Conservation (phyloP, 495 filamentous ascomycete genomes). For the Trichocladium antarcticum region DNA sequence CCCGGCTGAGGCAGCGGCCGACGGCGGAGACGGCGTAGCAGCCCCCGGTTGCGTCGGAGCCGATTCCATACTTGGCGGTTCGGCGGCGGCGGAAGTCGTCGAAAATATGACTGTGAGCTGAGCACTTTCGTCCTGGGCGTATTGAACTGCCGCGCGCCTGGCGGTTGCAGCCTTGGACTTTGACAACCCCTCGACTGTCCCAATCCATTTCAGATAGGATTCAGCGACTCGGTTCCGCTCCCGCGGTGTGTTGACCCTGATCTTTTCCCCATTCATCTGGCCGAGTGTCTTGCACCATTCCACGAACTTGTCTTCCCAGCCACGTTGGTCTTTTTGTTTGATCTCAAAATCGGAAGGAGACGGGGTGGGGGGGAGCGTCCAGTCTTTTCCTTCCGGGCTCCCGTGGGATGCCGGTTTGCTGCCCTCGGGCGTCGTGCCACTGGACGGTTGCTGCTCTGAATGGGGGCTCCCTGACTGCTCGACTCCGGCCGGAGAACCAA, state of each 20-base stretch:
- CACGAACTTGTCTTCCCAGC: conserved; percentile 14
- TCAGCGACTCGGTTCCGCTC: conserved; percentile 2
- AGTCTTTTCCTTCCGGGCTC: conserved; percentile 3
- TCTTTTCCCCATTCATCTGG: conserved; percentile 5
- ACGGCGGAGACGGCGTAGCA: neutral
- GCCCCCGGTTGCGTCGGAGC: neutral
- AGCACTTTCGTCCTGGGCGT: conserved; percentile 4
- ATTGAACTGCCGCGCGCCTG: conserved; percentile 8
- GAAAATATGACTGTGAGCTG: conserved; percentile 1
- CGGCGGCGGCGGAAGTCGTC: neutral
- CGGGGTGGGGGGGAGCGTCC: conserved; percentile 4
- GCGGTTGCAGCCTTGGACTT: conserved; percentile 10
- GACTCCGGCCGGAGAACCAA: neutral
- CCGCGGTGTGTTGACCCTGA: neutral
- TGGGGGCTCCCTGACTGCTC: neutral
- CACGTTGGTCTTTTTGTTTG: conserved; percentile 1
- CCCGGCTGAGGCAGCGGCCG: neutral
- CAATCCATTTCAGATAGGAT: conserved; percentile 14
- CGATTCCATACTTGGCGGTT: neutral
- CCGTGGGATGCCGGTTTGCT: neutral
- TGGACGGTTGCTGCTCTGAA: neutral
- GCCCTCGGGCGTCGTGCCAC: neutral
- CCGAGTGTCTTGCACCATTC: conserved; percentile 16
- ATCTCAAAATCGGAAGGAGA: conserved; percentile 4
- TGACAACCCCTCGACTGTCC: conserved; percentile 5